Evolutionary conservation across 441 rosid species (phyloP), one percentile per base, ranked within the genome.

Genomic region (Sinapis alba): DNA sequence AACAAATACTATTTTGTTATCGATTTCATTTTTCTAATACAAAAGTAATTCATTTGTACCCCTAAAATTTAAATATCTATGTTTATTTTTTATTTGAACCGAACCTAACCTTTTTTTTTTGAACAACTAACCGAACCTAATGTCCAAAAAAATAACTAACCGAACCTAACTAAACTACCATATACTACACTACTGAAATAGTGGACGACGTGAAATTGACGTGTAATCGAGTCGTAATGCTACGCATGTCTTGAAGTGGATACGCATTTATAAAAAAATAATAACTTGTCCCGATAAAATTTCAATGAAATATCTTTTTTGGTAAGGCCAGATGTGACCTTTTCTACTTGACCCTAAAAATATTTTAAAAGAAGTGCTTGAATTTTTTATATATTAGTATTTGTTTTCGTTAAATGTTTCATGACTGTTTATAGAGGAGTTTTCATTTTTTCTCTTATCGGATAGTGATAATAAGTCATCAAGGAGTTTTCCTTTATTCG

Each of bases 201-300:
- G 47, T 66, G 72, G 47, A 59, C 26, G 28, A 30, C 64, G 16
- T 71, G 51, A 62, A 61, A 51, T 51, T 18, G 65, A 73, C 58
- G 30, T 75, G 63, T 53, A 50, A 6, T 23, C 51, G 41, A 50
- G 56, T 50, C 56, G 45, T 62, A 27, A 62, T 69, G 79, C 60
- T 20, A 62, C 27, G 51, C 79, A 76, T 76, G 75, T 69, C 15
- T 62, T 75, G 65, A 62, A 69, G 27, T 69, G 53, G 74, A 76
- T 76, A 69, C 38, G 75, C 74, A 69, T 45, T 62, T 38, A 41
- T 36, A 26, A 53, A 62, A 32, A 75, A 41, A 36, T 47, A 53
- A 32, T 53, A 62, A 69, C 51, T 69, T 75, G 27, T 62, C 65
- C 70, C 75, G 36, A 28, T 69, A 20, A 69, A 53, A 62, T 54